phyloP scores from a whole-genome alignment of 768 basidiomycete species.

The Termitomyces heimii region DNA sequence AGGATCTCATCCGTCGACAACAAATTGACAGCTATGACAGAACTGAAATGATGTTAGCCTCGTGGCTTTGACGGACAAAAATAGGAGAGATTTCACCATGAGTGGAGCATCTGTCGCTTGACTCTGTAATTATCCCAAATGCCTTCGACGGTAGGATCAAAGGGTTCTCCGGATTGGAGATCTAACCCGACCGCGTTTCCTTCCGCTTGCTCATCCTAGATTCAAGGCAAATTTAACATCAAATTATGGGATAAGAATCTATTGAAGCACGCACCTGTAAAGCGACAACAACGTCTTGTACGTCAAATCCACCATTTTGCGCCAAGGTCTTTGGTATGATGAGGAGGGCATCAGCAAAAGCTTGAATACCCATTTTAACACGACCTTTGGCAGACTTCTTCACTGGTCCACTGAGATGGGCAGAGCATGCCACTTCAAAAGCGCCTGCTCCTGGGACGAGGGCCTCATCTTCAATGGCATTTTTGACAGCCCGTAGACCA shows the following conservation, averaged over 20 bases:
- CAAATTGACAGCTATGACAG: conserved; percentile 92
- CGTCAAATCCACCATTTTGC: conserved; percentile 94
- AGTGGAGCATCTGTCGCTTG: conserved; percentile 98
- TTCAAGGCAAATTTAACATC: not conserved
- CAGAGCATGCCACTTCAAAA: conserved; percentile 90
- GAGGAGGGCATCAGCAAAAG: conserved; percentile 91
- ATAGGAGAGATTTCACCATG: conserved; percentile 53
- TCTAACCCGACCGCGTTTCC: conserved; percentile 92
- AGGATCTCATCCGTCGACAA: conserved; percentile 96
- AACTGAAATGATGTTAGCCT: conserved; percentile 40
- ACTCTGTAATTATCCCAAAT: conserved; percentile 99
- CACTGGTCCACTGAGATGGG: conserved; percentile 70
- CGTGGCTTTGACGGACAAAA: conserved; percentile 4
- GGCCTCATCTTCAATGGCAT: conserved; percentile 85
- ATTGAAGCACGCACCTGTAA: conserved; percentile 57
- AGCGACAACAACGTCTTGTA: conserved; percentile 90
- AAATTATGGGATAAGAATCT: not conserved
- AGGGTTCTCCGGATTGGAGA: conserved; percentile 89
- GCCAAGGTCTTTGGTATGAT: conserved; percentile 96
- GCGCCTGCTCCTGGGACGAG: conserved; percentile 97
- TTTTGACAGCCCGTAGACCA: conserved; percentile 94
- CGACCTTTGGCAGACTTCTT: conserved; percentile 90
- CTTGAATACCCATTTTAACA: conserved; percentile 95
- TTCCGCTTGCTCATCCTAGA: conserved; percentile 87
- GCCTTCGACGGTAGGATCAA: conserved; percentile 93